Conservation (phyloP, 192 early-diverging fungal species). For the Phlyctochytrium planicorne region DNA sequence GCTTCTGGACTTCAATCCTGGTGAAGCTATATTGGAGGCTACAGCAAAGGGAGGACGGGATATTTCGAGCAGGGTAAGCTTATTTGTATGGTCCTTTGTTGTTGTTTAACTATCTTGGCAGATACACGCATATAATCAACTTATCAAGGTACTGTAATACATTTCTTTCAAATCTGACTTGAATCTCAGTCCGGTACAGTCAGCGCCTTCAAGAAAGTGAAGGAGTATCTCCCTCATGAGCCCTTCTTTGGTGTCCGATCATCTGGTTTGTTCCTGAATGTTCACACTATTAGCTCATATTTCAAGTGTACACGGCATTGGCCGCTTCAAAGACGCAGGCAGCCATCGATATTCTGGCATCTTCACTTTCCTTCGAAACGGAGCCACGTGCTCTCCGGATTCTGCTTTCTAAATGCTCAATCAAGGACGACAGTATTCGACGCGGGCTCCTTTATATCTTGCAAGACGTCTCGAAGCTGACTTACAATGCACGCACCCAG, state of each 20-base stretch:
- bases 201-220: slow-evolving; percentile 37
- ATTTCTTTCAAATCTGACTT: slow-evolving; percentile 24
- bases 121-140: no score
- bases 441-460: slow-evolving; percentile 33
- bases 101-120: neutral
- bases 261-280: slow-evolving; percentile 9
- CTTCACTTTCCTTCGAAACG: slow-evolving; percentile 37
- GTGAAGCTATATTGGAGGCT: slow-evolving; percentile 38
- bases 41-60: slow-evolving; percentile 39
- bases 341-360: slow-evolving; percentile 37
- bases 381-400: slow-evolving; percentile 30
- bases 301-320: slow-evolving; percentile 37
- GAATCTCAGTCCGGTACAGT: slow-evolving; percentile 33
- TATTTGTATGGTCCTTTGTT: slow-evolving; percentile 6
- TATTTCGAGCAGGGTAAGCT: slow-evolving; percentile 36
- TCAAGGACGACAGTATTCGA: slow-evolving; percentile 37
- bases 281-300: neutral
- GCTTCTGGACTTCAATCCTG: slow-evolving; percentile 38
- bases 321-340: slow-evolving; percentile 26
- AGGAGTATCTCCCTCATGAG: slow-evolving; percentile 28
- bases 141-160: slow-evolving; percentile 2
- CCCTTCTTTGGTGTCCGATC: slow-evolving; percentile 39
- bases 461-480: slow-evolving; percentile 1
- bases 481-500: slow-evolving; percentile 5
- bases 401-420: slow-evolving; percentile 11